These are phyloP conservation scores for Dendrostoma leiphaemia DNA, from an alignment of 2,329 filamentous ascomycete species.

Conservation along the genomic window DNA sequence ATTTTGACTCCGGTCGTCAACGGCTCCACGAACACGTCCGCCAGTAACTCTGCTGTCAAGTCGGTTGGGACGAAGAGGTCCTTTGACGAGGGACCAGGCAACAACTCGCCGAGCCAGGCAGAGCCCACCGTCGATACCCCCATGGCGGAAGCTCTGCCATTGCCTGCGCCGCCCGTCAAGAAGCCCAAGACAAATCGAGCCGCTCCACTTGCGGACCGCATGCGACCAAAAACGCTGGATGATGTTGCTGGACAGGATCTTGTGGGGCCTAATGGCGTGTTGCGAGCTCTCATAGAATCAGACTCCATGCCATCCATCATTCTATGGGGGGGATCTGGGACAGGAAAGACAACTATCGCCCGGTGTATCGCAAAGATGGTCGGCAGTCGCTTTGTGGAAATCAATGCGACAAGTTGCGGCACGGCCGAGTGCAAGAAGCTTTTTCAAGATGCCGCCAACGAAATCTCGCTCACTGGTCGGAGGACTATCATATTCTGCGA, in stretches of 20 bases:
- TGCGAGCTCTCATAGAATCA: slow-evolving; percentile 81
- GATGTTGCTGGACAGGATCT: slow-evolving; percentile 90
- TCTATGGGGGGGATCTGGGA: slow-evolving; percentile 80
- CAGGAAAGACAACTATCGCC: slow-evolving; percentile 89
- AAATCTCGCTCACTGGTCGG: slow-evolving; percentile 75
- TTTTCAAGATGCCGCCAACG: slow-evolving; percentile 79
- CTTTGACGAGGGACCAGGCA: slow-evolving; percentile 54
- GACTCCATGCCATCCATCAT: slow-evolving; percentile 93
- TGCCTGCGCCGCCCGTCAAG: slow-evolving; percentile 49
- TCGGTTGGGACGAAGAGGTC: slow-evolving; percentile 44
- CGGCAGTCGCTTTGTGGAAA: slow-evolving; percentile 86
- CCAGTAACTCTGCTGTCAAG: background rate
- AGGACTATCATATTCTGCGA: slow-evolving; percentile 98
- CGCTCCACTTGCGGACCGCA: slow-evolving; percentile 87
- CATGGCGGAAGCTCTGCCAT: slow-evolving; percentile 24
- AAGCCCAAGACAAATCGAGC: slow-evolving; percentile 67
- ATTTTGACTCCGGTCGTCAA: slow-evolving; percentile 33
- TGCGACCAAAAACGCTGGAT: slow-evolving; percentile 81
- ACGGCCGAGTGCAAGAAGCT: slow-evolving; percentile 91
- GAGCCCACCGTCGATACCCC: slow-evolving; percentile 23
- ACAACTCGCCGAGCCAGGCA: slow-evolving; percentile 18
- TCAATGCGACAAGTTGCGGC: slow-evolving; percentile 88
- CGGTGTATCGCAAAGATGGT: slow-evolving; percentile 82
- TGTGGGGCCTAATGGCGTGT: slow-evolving; percentile 78
- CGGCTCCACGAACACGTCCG: slow-evolving; percentile 21